Evolutionary conservation across 164 flowering plant genomes (phyloP).

Genomic region (Euptelea pleiosperma): DNA sequence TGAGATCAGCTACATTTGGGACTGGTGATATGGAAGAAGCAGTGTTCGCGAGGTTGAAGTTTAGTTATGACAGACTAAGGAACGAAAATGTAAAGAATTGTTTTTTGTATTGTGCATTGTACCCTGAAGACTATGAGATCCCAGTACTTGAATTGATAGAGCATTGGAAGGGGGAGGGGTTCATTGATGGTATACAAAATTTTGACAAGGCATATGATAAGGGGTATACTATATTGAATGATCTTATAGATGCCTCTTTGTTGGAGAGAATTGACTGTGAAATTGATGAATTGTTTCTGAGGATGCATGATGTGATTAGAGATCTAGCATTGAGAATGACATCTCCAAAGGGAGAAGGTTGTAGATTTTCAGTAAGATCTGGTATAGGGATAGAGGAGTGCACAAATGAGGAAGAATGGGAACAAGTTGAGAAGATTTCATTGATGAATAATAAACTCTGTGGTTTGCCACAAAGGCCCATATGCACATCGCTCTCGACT

Average conservation of each 20-base stretch:
- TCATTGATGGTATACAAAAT: not conserved
- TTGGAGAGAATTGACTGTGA: not conserved
- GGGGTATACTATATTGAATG: too few relatives aligned
- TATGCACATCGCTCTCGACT: not conserved
- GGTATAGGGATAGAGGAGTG: too few relatives aligned
- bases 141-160: too few relatives aligned
- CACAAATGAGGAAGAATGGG: slow-evolving; percentile 12
- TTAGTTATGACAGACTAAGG: slow-evolving; percentile 1
- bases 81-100: not conserved
- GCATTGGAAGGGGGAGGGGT: not conserved
- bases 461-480: not conserved
- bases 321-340: not conserved
- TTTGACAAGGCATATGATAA: too few relatives aligned
- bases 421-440: not conserved
- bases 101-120: too few relatives aligned
- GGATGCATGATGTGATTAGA: too few relatives aligned
- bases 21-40: too few relatives aligned
- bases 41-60: not conserved
- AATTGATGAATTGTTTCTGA: not conserved
- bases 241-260: too few relatives aligned
- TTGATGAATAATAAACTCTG: too few relatives aligned
- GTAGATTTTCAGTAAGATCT: too few relatives aligned
- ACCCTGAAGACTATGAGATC: too few relatives aligned
- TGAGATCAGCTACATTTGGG: too few relatives aligned
- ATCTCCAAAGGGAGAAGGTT: not conserved